Conservation (phyloP, 495 filamentous ascomycete species). For the Penicillium coprophilum region DNA sequence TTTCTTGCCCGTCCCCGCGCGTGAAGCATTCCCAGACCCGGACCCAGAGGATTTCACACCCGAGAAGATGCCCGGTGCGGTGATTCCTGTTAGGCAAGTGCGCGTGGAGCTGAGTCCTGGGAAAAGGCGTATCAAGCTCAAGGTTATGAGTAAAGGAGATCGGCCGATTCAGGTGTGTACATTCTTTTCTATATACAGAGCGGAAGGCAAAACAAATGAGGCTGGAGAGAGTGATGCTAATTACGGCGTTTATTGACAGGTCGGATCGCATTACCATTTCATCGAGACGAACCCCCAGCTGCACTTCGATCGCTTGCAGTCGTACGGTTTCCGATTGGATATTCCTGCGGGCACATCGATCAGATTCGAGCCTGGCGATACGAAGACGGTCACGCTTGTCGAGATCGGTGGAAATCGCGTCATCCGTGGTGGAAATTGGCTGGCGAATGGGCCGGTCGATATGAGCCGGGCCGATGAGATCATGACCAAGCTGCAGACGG, state of each 20-base stretch:
- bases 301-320: constrained; percentile 81
- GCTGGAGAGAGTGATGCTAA: background rate
- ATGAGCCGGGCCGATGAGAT: constrained; percentile 61
- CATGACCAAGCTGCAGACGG: constrained; percentile 59
- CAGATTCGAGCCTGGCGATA: constrained; percentile 92
- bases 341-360: constrained; percentile 91
- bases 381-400: constrained; percentile 88
- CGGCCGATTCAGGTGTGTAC: constrained; percentile 75
- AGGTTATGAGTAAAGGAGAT: constrained; percentile 84
- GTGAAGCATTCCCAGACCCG: constrained; percentile 62
- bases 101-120: constrained; percentile 70
- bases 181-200: background rate
- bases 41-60: constrained; percentile 61
- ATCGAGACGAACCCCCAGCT: constrained; percentile 90
- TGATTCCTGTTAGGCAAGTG: constrained; percentile 67
- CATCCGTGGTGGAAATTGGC: constrained; percentile 80
- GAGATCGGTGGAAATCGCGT: constrained; percentile 81
- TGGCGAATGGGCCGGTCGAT: constrained; percentile 75
- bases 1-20: constrained; percentile 80
- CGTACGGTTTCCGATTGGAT: constrained; percentile 86
- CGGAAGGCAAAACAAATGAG: background rate
- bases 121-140: constrained; percentile 68
- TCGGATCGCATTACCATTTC: constrained; percentile 96
- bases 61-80: constrained; percentile 72
- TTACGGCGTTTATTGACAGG: constrained; percentile 36